Base-by-base conservation (phyloP, 371 early-diverging fungal species). In the Mucor indicus region DNA sequence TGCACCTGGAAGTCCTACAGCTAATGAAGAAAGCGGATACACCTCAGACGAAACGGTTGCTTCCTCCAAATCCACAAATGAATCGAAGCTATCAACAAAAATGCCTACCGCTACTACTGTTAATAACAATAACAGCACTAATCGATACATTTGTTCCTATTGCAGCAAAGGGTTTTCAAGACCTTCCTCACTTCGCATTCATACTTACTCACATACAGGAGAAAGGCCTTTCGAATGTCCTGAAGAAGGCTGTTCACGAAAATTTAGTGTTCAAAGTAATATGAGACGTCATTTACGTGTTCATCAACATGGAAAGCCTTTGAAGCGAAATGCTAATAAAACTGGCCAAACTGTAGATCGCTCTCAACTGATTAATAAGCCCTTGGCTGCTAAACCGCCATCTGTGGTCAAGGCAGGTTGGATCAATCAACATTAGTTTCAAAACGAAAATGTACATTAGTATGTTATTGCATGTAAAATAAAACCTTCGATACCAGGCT, bases 221-320 rank as follows among this genome's bases (percentile, higher is more conserved):
- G 89, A 89, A 56, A 79, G 81, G 49, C 90, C 90, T 1, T 83
- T 81, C 58, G 74, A 73, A 38, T 89, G 90, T 48, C 62, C 65
- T 1, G 75, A 72, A 24, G 56, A 63, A n/a, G 85, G 84, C 1
- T 90, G 91, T 57, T 72, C 68, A 21, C 79, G 82, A 39, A 72
- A 72, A 46, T 90, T 90, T 44, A 85, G 87, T n/a, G 90, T 89
- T 1, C 73, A 78, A 32, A 85, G 85, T 55, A 90, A 90, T 46
- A 65, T 88, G 80, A 73, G 85, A 27, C 79, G 91, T n/a, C 91
- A 90, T 55, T 45, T 76, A 38, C 54, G 74, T 19, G 73, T 76
- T 1, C 77, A 76, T 50, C 57, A 69, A 20, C 15, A 64, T 35
- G 67, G 72, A 15, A 42, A 62, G 45, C 40, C 54, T 12, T 46